These are phyloP conservation scores for Candida broadrunensis DNA, from an alignment of 805 yeast genomes.

Conservation along the genomic window DNA sequence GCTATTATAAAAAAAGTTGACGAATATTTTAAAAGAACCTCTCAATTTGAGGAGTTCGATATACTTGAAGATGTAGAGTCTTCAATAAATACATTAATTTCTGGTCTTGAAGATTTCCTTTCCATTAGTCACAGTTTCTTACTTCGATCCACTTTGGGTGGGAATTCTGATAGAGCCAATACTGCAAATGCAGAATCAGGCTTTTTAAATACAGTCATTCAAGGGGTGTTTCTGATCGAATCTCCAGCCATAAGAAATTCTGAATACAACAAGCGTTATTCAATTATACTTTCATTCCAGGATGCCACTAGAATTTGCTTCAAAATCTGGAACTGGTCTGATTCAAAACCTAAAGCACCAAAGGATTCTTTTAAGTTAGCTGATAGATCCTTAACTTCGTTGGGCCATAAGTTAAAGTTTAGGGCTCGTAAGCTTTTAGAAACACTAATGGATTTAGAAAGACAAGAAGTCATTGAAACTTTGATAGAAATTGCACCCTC, in stretches of 20 bases:
- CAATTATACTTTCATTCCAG: slow-evolving; percentile 62
- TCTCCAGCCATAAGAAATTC: slow-evolving; percentile 51
- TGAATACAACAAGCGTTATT: slow-evolving; percentile 51
- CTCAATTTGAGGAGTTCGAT: slow-evolving; percentile 10
- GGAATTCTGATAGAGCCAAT: slow-evolving; percentile 11
- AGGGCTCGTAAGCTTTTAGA: slow-evolving; percentile 66
- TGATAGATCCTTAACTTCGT: slow-evolving; percentile 30
- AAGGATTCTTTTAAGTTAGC: slow-evolving; percentile 1
- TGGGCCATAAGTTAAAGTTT: slow-evolving; percentile 61
- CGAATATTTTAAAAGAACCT: slow-evolving; percentile 24
- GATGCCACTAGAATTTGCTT: slow-evolving; percentile 55
- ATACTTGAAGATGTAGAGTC: slow-evolving; percentile 35
- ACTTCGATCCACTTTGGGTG: slow-evolving; percentile 27
- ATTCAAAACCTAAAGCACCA: slow-evolving; percentile 24
- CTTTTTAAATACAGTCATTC: slow-evolving; percentile 65
- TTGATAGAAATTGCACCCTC: slow-evolving; percentile 40
- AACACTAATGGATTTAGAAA: slow-evolving; percentile 61
- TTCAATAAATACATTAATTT: slow-evolving; percentile 43
- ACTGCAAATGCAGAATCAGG: slow-evolving; percentile 33
- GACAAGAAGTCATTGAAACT: slow-evolving; percentile 69
- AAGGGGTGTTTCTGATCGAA: slow-evolving; percentile 76
- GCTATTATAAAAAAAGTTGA: slow-evolving; percentile 43
- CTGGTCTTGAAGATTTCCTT: slow-evolving; percentile 67
- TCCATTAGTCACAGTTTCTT: slow-evolving; percentile 56
- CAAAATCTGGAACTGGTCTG: slow-evolving; percentile 72